phyloP scores from a whole-genome alignment of 2,329 filamentous ascomycete genomes.

The Phialophora verrucosa region DNA sequence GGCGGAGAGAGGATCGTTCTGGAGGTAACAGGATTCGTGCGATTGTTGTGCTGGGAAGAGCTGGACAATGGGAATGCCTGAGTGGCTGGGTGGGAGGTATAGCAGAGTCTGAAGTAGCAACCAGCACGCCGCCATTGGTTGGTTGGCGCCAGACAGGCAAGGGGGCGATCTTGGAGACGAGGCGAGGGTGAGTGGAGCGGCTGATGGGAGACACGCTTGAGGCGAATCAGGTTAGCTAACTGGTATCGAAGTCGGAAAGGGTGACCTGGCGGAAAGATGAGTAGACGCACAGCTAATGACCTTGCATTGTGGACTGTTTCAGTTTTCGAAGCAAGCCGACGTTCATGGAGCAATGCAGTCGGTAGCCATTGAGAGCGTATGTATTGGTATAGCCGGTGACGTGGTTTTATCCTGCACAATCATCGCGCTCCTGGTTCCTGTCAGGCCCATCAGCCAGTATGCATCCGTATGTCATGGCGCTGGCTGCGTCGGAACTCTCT shows the following conservation, averaged over 20 bases:
- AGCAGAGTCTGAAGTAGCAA: background rate
- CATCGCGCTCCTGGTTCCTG: background rate
- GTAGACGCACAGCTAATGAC: background rate
- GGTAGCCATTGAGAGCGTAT: background rate
- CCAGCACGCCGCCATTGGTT: background rate
- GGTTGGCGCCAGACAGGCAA: background rate
- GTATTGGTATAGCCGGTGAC: background rate
- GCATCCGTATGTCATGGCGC: background rate
- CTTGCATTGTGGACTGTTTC: background rate
- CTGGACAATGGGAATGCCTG: background rate
- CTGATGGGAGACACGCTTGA: slow-evolving; percentile 3
- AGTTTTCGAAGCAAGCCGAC: background rate
- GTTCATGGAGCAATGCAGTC: background rate
- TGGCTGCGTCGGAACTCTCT: background rate
- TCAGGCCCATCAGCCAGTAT: background rate
- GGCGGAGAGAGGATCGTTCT: background rate
- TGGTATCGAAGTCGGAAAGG: background rate
- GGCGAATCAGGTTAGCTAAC: background rate
- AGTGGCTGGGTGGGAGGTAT: background rate
- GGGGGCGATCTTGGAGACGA: slow-evolving; percentile 5
- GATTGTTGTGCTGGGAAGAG: background rate
- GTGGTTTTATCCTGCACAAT: background rate
- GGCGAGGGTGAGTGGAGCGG: slow-evolving; percentile 5
- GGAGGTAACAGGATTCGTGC: background rate
- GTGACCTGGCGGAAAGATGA: background rate